These are phyloP conservation scores for Cladophialophora carrionii DNA, from an alignment of 2,329 filamentous ascomycete genomes.

Conservation along the genomic window DNA sequence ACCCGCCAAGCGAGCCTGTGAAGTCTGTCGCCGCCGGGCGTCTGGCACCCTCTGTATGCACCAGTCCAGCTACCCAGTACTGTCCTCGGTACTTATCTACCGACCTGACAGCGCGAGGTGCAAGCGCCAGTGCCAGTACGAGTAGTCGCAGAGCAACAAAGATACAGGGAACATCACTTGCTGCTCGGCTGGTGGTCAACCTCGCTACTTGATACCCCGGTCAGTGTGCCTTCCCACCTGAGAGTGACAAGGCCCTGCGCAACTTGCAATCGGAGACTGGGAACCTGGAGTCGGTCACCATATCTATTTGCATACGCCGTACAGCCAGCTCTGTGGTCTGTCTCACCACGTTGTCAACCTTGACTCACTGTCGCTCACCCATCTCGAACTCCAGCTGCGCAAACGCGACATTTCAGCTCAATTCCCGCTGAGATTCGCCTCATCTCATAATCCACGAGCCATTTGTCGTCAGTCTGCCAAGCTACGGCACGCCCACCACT, in stretches of 20 bases:
- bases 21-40: background rate
- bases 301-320: slow-evolving; percentile 2
- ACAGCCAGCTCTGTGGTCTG: background rate
- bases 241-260: background rate
- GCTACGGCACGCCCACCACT: slow-evolving; percentile 8
- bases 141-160: background rate
- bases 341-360: background rate
- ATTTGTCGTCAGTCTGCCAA: slow-evolving; percentile 19
- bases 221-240: slow-evolving; percentile 8
- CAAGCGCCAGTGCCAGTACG: background rate
- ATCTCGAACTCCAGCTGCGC: background rate
- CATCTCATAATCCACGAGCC: slow-evolving; percentile 23
- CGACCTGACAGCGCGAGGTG: background rate
- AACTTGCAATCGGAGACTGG: background rate
- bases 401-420: slow-evolving; percentile 8
- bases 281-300: background rate
- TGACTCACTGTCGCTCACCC: background rate
- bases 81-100: slow-evolving; percentile 1
- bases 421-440: slow-evolving; percentile 12
- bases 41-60: background rate
- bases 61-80: background rate
- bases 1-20: slow-evolving; percentile 12
- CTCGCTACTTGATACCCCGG: slow-evolving; percentile 3
- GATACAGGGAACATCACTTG: background rate
- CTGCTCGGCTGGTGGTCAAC: background rate